Base-by-base conservation (phyloP, 768 basidiomycete genomes). In the Leucogyrophana mollusca region DNA sequence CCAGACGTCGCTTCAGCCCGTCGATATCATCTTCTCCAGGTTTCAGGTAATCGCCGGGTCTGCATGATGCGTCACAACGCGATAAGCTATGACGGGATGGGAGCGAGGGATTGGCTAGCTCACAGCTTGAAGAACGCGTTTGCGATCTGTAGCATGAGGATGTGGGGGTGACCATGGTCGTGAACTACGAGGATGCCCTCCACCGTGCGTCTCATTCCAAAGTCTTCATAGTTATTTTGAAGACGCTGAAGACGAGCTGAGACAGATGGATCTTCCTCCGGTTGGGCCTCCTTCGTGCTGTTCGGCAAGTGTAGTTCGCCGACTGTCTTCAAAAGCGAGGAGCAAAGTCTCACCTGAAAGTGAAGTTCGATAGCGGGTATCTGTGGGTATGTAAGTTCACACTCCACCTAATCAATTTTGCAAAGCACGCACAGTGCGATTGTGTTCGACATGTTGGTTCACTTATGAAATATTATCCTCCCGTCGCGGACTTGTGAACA, bases 41-140 rank as follows among this genome's bases (percentile, higher is more conserved):
- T 61, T 93, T 93, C 49, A 99, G 83, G 69, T 98, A 98, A 69
- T 97, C 94, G n/a, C 96, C 96, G 3, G 96, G 96, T 11, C 93
- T 94, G 51, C 14, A 24, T 36, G 21, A 7, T n/a, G n/a, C n/a
- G n/a, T n/a, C n/a, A 9, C 47, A 45, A 9, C 5, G n/a, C 24
- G 21, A 47, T 3, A 36, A 34, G 35, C 35, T 9, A 27, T 32
- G 42, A 48, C 27, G 34, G 37, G 6, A 25, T 39, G 49, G 39
- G 27, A 39, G 34, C 3, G 18, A 45, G 18, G 17, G 0, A 14
- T 34, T 20, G 7, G 10, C 23, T 34, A n/a, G 73, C 87, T 58
- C 57, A 93, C 92, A 99, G 82, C 67, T 98, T 97, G 79, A 97
- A 98, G 68, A 98, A 99, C 13, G 94, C 93, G 65, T 96, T 97